Evolutionary conservation across 768 basidiomycete genomes (phyloP), one percentile per base, ranked within the genome.

Genomic region (Clitopilus passeckerianus): DNA sequence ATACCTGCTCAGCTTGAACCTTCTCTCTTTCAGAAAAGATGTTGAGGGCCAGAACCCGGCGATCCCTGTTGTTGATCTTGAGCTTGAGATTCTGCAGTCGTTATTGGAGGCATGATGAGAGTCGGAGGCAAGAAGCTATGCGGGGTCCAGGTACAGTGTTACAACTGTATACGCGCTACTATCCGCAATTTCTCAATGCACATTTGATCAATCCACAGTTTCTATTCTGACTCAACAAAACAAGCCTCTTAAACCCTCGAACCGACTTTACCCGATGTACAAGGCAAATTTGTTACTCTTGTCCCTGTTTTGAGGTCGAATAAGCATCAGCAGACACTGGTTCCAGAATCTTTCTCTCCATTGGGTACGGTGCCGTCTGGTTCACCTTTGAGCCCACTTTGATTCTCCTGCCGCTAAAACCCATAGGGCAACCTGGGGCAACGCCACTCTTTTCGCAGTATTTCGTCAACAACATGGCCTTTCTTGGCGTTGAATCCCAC

Each of bases 1-100:
- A 37, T 60, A 90, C 91, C 91, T 88, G 83, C 88, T 91, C 59
- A 93, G 75, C 77, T 93, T 93, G 78, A 93, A 93, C 56, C 91
- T 82, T 57, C 91, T 80, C 66, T 93, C 91, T 72, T 91, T 93
- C 59, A 89, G 77, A 1, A 85, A 50, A 12, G 46, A 50, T 18
- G 46, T 50, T 23, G 46, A 50, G 46, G 46, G 15, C 16, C 77
- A 8, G 80, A 81, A 24, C 79, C 73, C 0, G 82, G 66, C 0
- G 80, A 64, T 6, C 73, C 66, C 60, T 82, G 81, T 56, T 81
- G 79, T 59, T 80, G 80, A 0, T 69, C 68, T 59, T 78, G 75
- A 15, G 71, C 5, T 22, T 50, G 46, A 50, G 46, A 50, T 16
- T 50, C 46, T 50, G 16, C 64, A 20, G 75, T 75, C 56, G 76